Evolutionary conservation across 2,329 filamentous ascomycete species (phyloP).

Genomic region (Fusarium penzigii): DNA sequence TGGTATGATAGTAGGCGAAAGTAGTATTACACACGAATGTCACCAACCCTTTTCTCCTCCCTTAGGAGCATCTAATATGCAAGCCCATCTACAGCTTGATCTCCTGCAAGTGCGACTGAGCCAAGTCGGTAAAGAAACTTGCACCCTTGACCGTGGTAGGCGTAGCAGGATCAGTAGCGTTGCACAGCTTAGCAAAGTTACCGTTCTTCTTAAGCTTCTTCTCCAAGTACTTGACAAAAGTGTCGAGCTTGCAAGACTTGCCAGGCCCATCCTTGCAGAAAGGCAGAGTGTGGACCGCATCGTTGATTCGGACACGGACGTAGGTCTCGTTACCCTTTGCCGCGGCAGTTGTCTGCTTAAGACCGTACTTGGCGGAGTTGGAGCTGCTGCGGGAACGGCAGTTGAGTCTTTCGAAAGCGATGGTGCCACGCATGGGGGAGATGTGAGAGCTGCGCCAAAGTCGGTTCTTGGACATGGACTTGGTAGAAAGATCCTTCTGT

Average conservation of each 20-base stretch:
- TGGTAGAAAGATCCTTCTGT: conserved; percentile 49
- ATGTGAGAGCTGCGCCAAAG: conserved; percentile 58
- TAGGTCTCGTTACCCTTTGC: conserved; percentile 40
- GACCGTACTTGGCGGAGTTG: no score
- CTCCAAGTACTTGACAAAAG: conserved; percentile 42
- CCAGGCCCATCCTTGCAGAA: conserved; percentile 58
- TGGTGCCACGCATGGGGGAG: conserved; percentile 64
- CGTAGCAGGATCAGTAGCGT: conserved; percentile 42
- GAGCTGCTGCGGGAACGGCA: conserved; percentile 36
- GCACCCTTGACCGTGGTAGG: conserved; percentile 46
- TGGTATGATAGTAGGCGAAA: no score
- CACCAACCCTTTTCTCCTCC: no score
- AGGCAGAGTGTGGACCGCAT: conserved; percentile 60
- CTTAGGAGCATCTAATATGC: no score
- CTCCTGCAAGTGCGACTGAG: conserved; percentile 36
- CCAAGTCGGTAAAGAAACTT: conserved; percentile 51
- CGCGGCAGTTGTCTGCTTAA: not conserved
- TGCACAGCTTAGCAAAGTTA: conserved; percentile 50
- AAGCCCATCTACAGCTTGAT: not conserved
- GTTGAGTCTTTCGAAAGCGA: conserved; percentile 63
- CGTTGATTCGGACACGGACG: conserved; percentile 61
- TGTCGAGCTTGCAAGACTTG: conserved; percentile 48
- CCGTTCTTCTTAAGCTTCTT: conserved; percentile 41
- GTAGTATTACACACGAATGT: no score
- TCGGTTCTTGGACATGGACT: conserved; percentile 46